Base-by-base conservation (phyloP, 2,329 filamentous ascomycete genomes). In the Claviceps lovelessii region DNA sequence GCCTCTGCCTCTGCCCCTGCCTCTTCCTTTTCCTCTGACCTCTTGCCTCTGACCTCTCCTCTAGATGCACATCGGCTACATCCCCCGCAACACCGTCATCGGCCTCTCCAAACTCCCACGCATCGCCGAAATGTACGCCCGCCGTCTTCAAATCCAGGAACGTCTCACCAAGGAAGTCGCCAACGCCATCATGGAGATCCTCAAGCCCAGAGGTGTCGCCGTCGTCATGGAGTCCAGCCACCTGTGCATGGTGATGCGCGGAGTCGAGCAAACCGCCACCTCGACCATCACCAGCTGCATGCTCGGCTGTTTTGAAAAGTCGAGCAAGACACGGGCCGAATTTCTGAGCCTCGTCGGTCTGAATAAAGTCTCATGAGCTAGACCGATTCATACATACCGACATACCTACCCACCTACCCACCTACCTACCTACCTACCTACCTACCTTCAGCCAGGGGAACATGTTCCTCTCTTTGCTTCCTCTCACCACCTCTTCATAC, bases 51-150 rank as follows among this genome's bases (percentile, higher is more conserved):
- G 5, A 31, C 46, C 17, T 8, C 29, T 28, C 61, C 23, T 23
- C 23, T 23, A 94, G 88, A 97, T 98, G 88, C 93, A 98, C 72
- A 97, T 98, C 63, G 93, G 90, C 56, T 98, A 98, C 71, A 97
- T 98, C 59, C 93, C 93, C 35, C 83, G 85, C 64, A 82, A 90
- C 66, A 84, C 90, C 56, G 90, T 98, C 53, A 89, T 98, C 58
- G 93, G 93, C 51, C 84, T 98, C 53, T 96, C 90, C 37, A 98
- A 98, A 70, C 79, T 98, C 51, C 91, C 91, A 31, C 85, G 93
- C 58, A 91, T 98, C 60, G 93, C 91, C 54, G 90, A 98, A 66
- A 94, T 98, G 88, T 98, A 95, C 72, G 85, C 87, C 50, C 85
- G 93, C 53, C 79, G 93, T 55, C 78, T 98, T 5, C 93, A 98